Base-by-base conservation (phyloP, 2,329 filamentous ascomycete species). In the Trichoderma sp. region DNA sequence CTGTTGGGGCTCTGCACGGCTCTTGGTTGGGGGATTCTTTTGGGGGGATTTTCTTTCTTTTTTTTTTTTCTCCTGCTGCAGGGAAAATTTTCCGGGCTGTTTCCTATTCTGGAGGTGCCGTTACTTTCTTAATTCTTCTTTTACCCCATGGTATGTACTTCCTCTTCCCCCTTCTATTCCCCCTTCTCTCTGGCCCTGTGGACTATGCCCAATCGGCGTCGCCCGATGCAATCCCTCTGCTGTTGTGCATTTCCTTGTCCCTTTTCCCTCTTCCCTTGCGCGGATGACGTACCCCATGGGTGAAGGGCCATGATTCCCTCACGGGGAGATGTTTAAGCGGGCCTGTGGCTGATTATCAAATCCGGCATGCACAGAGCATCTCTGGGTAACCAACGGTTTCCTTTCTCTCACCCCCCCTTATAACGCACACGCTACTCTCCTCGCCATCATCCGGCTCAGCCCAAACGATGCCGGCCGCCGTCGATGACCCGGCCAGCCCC, bases 401-500 rank as follows among this genome's bases (percentile, higher is more conserved):
- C 37, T n/a, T 56, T 64, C 52, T 64, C 63, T 34, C 52, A 25
- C 63, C 52, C 63, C 61, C 50, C 37, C 19, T 34, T 57, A 57
- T 15, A 42, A 48, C 27, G 58, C 58, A 61, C 58, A 50, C 54
- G 54, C 54, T 58, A 58, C 54, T 37, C 54, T 57, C 54, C 32
- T 58, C 54, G 37, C 52, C 54, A 57, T 57, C 37, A 25, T 57
- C 63, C 63, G 63, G 63, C 63, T 56, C 63, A 67, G 53, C 64
- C 64, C 76, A 80, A 78, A 63, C 45, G 72, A 93, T 93, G 91
- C 90, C 91, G 74, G 90, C 92, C 70, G 90, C 92, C 80, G 85
- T 93, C 75, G 91, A 94, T 76, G 91, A 93, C 76, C 91, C 92
- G 69, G 85, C 86, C 52, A 85, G 89, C 75, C 86, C 90, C 71